Evolutionary conservation across 176 grass and related monocot genomes (phyloP).

Genomic region (Hordeum marinum): DNA sequence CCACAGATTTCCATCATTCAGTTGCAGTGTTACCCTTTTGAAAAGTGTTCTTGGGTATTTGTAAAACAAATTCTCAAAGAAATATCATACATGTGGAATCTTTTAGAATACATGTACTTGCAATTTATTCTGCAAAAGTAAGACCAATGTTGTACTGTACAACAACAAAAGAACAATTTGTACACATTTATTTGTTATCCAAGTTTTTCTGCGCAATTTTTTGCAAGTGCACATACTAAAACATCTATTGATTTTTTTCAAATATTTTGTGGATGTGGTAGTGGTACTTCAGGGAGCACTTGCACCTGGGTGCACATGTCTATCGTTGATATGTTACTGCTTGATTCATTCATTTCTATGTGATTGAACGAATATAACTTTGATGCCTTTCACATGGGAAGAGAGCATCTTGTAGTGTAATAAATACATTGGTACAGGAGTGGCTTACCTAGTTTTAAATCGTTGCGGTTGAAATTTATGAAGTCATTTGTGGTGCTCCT

Average conservation of each 20-base stretch:
- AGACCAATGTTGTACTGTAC: neutral
- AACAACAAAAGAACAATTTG: neutral
- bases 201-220: neutral
- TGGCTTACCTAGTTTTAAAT: neutral
- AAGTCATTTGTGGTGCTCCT: neutral
- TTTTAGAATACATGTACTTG: neutral
- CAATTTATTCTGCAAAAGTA: neutral
- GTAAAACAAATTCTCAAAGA: neutral
- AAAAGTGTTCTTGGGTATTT: neutral
- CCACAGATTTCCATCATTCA: neutral
- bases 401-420: neutral
- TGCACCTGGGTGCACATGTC: too few species aligned
- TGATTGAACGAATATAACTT: neutral
- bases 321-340: neutral
- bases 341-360: neutral
- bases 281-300: constrained; percentile 1
- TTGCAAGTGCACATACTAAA: neutral
- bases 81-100: neutral
- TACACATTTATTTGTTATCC: neutral
- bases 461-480: neutral
- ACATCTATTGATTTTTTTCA: neutral
- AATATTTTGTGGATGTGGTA: neutral
- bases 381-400: neutral
- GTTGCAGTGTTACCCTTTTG: neutral
- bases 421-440: neutral